Base-by-base conservation (phyloP, 2,329 filamentous ascomycete species). In the Calonectria crousiana region DNA sequence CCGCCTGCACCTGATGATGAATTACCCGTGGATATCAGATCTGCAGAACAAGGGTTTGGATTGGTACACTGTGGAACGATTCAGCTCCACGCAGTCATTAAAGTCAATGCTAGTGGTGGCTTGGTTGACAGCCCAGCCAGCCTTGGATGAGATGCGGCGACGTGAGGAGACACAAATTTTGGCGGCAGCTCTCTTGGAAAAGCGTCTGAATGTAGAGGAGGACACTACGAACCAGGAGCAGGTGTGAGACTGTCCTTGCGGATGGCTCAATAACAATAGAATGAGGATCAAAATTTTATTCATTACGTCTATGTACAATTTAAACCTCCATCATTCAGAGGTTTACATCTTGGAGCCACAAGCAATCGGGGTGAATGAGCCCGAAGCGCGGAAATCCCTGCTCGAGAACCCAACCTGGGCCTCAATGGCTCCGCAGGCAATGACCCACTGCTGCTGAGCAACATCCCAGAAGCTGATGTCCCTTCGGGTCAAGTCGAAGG, bases 401-500 rank as follows among this genome's bases (percentile, higher is more conserved):
- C 74, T 71, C n/a, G 53, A 72, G 26, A 71, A 71, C 2, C 68
- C 73, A n/a, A 68, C 69, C 13, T 53, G 44, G 16, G 70, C 23
- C 14, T 26, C 64, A 36, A 71, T 62, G 28, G 69, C 67, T 28
- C 74, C 74, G 16, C 32, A 53, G 13, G 62, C n/a, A 23, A 74
- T 69, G 13, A 44, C 28, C 74, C 74, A 74, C 44, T 72, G 36
- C 66, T 74, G 73, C 16, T 47, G 20, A 4, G 58, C 32, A 23
- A 53, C 26, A 30, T 74, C 69, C 73, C 73, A 74, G 58, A 62
- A 69, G 56, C 69, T 72, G 11, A 74, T 53, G 23, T 74, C 73
- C 23, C 69, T 60, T 23, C 69, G 65, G 28, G 58, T 69, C 14
- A 69, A 26, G 34, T 60, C 56, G 26, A 60, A 60, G 3, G 56